These are phyloP conservation scores for Colletotrichum gigasporum DNA, from an alignment of 2,329 filamentous ascomycete species.

Conservation along the genomic window DNA sequence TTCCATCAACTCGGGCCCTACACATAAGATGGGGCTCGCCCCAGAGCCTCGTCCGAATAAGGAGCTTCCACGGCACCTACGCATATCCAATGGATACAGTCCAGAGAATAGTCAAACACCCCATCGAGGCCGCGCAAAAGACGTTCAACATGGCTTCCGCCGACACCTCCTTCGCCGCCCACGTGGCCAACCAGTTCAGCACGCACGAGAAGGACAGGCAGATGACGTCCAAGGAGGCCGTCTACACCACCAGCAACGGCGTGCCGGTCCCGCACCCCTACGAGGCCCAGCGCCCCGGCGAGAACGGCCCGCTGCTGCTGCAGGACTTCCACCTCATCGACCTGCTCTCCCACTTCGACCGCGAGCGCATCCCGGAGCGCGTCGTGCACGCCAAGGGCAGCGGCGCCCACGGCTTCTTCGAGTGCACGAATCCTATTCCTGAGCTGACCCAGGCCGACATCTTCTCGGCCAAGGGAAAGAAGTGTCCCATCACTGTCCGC, in stretches of 20 bases:
- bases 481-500: constrained; percentile 54
- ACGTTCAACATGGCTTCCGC: constrained; percentile 33
- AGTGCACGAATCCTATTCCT: constrained; percentile 63
- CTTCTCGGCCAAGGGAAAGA: constrained; percentile 59
- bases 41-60: not conserved
- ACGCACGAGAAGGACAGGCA: constrained; percentile 52
- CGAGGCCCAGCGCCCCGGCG: constrained; percentile 63
- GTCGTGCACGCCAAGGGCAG: constrained; percentile 37
- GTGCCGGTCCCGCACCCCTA: constrained; percentile 67
- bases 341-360: constrained; percentile 67
- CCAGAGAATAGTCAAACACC: not conserved
- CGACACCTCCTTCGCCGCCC: constrained; percentile 48
- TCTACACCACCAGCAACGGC: constrained; percentile 67
- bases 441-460: constrained; percentile 63
- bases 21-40: not conserved
- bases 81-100: not conserved
- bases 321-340: constrained; percentile 71
- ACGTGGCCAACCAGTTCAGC: constrained; percentile 46
- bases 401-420: constrained; percentile 62
- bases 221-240: constrained; percentile 46
- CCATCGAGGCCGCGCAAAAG: not conserved
- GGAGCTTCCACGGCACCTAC: not conserved
- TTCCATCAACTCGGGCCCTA: not conserved
- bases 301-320: constrained; percentile 66
- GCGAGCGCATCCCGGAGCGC: constrained; percentile 53